phyloP scores from a whole-genome alignment of 768 basidiomycete genomes.

The Russula dissimulans region DNA sequence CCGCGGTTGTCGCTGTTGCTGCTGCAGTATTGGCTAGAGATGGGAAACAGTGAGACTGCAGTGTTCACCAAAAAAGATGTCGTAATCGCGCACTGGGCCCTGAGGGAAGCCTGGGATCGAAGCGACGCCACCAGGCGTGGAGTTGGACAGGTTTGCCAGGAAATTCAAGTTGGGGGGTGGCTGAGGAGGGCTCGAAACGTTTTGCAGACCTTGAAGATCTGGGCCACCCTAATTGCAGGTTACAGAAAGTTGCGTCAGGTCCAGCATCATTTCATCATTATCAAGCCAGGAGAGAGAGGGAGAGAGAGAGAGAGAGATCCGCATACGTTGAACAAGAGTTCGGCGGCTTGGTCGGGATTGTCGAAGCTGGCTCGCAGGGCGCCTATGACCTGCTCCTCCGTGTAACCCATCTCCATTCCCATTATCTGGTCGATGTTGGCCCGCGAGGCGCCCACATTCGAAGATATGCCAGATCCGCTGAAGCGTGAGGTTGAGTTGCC shows the following conservation, averaged over 20 bases:
- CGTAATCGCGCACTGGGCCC: conserved; percentile 50
- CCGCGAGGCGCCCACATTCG: conserved; percentile 73
- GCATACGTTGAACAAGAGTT: conserved; percentile 85
- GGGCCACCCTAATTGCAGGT: conserved; percentile 59
- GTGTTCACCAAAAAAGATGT: background rate
- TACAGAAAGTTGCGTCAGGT: conserved; percentile 1
- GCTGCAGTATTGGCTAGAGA: conserved; percentile 59
- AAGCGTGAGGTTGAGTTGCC: conserved; percentile 24
- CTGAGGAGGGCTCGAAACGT: conserved; percentile 20
- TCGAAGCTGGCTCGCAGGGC: conserved; percentile 90
- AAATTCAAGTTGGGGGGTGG: conserved; percentile 22
- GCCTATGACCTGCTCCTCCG: conserved; percentile 69
- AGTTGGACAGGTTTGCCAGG: conserved; percentile 21
- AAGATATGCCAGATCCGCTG: conserved; percentile 44
- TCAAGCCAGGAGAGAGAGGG: background rate
- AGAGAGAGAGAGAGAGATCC: background rate
- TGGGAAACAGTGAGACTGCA: background rate
- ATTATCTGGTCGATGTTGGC: conserved; percentile 70
- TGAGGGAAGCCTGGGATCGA: conserved; percentile 37
- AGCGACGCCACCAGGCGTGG: conserved; percentile 26
- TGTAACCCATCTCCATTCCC: conserved; percentile 79
- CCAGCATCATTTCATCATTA: background rate
- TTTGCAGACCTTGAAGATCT: conserved; percentile 23
- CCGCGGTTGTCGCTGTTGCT: conserved; percentile 38
- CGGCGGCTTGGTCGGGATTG: conserved; percentile 93